A percentile compares a stretch with the other conserved stretches of the same genome.
These are phyloP conservation scores for Phytophthora cryptogea DNA, from an alignment of 352 stramenopile species.

Conservation along the genomic window DNA sequence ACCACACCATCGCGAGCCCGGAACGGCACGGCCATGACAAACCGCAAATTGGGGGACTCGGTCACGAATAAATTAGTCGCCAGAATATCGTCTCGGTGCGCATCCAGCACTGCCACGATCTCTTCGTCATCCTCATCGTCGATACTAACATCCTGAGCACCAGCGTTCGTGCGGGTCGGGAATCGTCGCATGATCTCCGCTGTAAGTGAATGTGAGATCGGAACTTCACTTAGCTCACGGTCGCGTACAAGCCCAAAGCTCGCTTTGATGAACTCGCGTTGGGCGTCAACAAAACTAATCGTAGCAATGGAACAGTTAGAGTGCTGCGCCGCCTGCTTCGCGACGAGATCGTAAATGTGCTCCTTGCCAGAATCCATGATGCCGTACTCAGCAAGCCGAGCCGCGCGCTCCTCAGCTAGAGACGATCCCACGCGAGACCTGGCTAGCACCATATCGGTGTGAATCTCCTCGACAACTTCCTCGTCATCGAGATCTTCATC, in stretches of 20 bases:
- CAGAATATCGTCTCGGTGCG: constrained; percentile 44
- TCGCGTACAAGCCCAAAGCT: constrained; percentile 41
- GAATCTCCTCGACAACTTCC: constrained; percentile 53
- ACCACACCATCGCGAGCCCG: constrained; percentile 50
- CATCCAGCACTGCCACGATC: constrained; percentile 51
- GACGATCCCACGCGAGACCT: constrained; percentile 18
- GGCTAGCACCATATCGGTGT: constrained; percentile 32
- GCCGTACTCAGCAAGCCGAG: constrained; percentile 51
- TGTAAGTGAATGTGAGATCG: constrained; percentile 59
- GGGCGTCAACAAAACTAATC: constrained; percentile 68
- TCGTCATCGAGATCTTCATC: constrained; percentile 52
- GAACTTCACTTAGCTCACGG: constrained; percentile 41
- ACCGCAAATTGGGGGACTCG: constrained; percentile 54
- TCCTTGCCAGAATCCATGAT: constrained; percentile 63
- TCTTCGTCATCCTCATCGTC: constrained; percentile 33
- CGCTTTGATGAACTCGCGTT: constrained; percentile 63
- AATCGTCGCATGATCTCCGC: constrained; percentile 61
- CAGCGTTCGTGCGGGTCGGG: constrained; percentile 14
- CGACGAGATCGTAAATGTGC: constrained; percentile 58
- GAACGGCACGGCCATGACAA: constrained; percentile 62
- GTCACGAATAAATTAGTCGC: constrained; percentile 61
- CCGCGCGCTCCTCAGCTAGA: constrained; percentile 44
- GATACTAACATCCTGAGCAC: constrained; percentile 32
- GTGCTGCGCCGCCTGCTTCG: constrained; percentile 57
- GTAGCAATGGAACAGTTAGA: constrained; percentile 54